phyloP scores from a whole-genome alignment of 2,329 filamentous ascomycete species.

The Scedosporium minutisporum region DNA sequence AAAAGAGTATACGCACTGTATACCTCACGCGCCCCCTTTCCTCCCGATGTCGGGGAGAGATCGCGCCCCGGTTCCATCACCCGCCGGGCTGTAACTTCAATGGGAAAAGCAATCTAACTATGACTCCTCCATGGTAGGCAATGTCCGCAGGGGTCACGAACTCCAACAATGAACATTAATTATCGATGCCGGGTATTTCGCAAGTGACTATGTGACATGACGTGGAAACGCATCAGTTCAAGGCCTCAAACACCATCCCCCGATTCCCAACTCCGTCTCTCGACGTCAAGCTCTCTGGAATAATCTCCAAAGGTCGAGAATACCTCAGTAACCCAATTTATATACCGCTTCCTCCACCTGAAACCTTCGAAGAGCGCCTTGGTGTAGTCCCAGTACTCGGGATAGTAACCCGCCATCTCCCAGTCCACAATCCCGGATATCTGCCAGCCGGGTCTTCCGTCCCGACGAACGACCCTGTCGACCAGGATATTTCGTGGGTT shows the following conservation, averaged over 20 bases:
- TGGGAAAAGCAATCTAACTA: no score
- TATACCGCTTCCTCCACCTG: neutral
- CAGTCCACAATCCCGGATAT: conserved; percentile 52
- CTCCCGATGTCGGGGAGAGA: no score
- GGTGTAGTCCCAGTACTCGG: conserved; percentile 22
- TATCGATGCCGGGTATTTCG: no score
- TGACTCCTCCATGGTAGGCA: no score
- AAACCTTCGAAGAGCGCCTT: conserved; percentile 13
- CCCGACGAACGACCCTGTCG: conserved; percentile 16
- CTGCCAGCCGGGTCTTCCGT: conserved; percentile 17
- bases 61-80: no score
- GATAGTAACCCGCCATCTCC: conserved; percentile 29
- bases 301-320: conserved; percentile 4
- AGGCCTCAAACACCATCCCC: neutral
- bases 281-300: conserved; percentile 2
- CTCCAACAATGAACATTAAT: no score
- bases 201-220: no score
- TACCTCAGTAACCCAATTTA: neutral
- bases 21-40: no score
- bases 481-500: conserved; percentile 24
- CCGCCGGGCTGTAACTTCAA: no score
- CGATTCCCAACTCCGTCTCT: neutral
- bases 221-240: no score
- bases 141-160: no score
- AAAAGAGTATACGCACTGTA: no score